phyloP scores from a whole-genome alignment of 305 asterid species.

The Plantago coronopus region DNA sequence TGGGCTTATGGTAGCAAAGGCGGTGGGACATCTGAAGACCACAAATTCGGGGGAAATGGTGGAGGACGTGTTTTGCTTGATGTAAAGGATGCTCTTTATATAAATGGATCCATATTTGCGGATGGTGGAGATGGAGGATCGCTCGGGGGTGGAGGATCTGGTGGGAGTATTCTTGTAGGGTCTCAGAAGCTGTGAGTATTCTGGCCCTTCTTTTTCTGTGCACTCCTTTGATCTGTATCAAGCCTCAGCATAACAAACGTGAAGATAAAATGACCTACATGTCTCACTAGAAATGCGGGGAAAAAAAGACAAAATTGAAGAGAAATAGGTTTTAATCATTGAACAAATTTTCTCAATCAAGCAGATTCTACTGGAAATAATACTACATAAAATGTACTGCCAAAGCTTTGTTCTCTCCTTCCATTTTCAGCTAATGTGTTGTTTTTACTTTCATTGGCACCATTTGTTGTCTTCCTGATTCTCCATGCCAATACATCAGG shows the following conservation, averaged over 20 bases:
- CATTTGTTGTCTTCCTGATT: background rate
- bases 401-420: background rate
- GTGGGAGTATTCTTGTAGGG: constrained; percentile 73
- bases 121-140: constrained; percentile 93
- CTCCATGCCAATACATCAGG: constrained; percentile 14
- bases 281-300: background rate
- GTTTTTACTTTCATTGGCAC: background rate
- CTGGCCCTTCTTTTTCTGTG: constrained; percentile 28
- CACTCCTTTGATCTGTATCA: background rate
- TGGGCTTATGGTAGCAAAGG: constrained; percentile 95
- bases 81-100: constrained; percentile 50
- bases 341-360: background rate
- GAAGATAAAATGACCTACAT: background rate
- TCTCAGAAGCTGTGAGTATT: constrained; percentile 82
- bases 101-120: constrained; percentile 84
- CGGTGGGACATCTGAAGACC: constrained; percentile 66
- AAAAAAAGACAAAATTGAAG: too few relatives aligned
- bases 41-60: constrained; percentile 82
- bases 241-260: too few relatives aligned
- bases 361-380: background rate
- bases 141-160: constrained; percentile 95
- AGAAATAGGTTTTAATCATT: background rate
- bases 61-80: constrained; percentile 81
- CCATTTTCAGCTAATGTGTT: background rate
- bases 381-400: too few relatives aligned